Base-by-base conservation (phyloP, 2,329 filamentous ascomycete genomes). In the Penicillium sclerotiorum region DNA sequence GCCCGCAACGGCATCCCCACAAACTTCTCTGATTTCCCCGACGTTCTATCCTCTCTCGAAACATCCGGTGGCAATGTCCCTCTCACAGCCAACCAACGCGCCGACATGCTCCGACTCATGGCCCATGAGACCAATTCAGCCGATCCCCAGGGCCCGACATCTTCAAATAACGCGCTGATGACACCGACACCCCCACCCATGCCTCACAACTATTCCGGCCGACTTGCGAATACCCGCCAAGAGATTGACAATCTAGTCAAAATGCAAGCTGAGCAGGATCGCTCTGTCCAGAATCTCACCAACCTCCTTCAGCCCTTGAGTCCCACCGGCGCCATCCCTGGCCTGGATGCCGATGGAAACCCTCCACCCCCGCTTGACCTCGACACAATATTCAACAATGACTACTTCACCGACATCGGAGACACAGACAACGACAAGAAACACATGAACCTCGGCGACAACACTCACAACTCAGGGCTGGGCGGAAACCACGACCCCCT, bases 161-260 rank as follows among this genome's bases (percentile, higher is more conserved):
- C 68, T 6, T 65, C 67, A 3, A 83, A 84, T 64, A 85, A 83
- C 55, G 81, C 82, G 2, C 72, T 85, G 9, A 74, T 80, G 37
- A 80, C 77, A 13, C 81, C 81, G 3, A 76, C 71, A 11, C 75
- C 82, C 0, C 81, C 81, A 1, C 72, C 77, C 1, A 79, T 82
- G 71, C 78, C 80, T 1, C 74, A 77, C 21, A 72, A 74, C 53
- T 76, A 75, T 58, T 66, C 68, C 27, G 63, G 63, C 23, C 72
- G 70, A 13, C 70, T 94, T 54, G 82, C 79, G 38, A 82, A 82
- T 52, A 92, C 87, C 4, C 81, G 87, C 53, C 78, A 86, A 12
- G 88, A 95, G 55, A 81, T 96, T 22, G 89, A 94, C 44, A 81
- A 88, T 23, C 78, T 97, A 2, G 84, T 89, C 55, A 86, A 86